phyloP scores from a whole-genome alignment of 176 grass and related monocot species.

The Oryza coarctata region DNA sequence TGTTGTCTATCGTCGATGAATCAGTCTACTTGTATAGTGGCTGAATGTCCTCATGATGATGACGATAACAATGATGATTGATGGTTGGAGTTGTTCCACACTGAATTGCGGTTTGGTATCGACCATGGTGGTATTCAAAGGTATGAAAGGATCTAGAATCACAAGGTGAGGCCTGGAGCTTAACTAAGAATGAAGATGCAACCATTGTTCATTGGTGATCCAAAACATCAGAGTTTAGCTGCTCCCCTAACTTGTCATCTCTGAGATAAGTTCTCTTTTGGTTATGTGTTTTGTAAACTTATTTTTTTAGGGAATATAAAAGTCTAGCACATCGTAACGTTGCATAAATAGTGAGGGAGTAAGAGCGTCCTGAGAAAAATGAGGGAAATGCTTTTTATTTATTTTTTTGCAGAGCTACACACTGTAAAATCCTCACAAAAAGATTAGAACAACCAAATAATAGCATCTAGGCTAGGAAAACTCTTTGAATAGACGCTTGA shows the following conservation, averaged over 20 bases:
- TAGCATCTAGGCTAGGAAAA: not conserved
- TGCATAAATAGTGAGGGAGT: too few relatives aligned
- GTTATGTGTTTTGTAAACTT: not conserved
- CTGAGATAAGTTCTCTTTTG: not conserved
- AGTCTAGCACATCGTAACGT: too few relatives aligned
- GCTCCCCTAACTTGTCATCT: not conserved
- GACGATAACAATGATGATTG: too few relatives aligned
- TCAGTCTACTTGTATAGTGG: too few relatives aligned
- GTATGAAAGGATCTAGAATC: too few relatives aligned
- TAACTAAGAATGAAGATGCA: not conserved
- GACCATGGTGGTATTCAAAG: too few relatives aligned
- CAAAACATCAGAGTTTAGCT: not conserved
- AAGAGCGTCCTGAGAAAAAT: too few relatives aligned
- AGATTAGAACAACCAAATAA: too few relatives aligned
- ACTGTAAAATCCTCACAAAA: too few relatives aligned
- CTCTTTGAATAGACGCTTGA: not conserved
- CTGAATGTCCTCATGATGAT: too few relatives aligned
- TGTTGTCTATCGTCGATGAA: not conserved
- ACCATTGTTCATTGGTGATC: not conserved
- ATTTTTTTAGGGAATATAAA: not conserved
- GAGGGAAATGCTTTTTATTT: too few relatives aligned
- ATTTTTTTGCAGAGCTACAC: too few relatives aligned
- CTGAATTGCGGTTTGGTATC: not conserved
- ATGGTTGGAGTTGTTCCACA: not conserved
- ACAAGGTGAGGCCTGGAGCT: not conserved